These are phyloP conservation scores for Oehlia diaphana DNA, from an alignment of 192 early-diverging fungal species.

Conservation along the genomic window DNA sequence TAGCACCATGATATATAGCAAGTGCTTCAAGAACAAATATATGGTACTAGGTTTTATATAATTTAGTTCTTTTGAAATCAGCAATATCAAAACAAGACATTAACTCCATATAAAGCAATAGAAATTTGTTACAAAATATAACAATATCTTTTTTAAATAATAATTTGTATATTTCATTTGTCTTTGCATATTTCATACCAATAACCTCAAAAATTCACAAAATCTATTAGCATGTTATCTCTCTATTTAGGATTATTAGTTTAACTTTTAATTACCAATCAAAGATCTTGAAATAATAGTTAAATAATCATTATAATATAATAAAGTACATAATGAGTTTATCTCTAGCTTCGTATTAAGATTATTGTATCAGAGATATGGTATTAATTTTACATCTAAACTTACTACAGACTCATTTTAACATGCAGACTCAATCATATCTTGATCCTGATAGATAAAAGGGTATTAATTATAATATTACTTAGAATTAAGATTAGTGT, in stretches of 20 bases:
- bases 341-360: background rate
- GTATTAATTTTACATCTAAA: background rate
- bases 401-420: background rate
- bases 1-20: background rate
- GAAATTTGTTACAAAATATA: background rate
- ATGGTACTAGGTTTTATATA: background rate
- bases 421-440: no score
- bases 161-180: background rate
- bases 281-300: background rate
- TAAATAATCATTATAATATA: background rate
- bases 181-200: background rate
- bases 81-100: background rate
- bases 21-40: background rate
- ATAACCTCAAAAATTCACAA: background rate
- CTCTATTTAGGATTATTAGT: background rate
- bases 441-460: no score
- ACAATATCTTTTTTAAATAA: background rate
- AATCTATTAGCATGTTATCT: background rate
- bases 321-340: background rate
- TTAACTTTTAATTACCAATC: background rate
- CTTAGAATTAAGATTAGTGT: no score
- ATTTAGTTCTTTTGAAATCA: background rate
- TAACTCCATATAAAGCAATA: background rate
- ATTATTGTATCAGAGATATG: background rate
- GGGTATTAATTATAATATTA: no score